Evolutionary conservation across 768 basidiomycete genomes (phyloP), one percentile per base, ranked within the genome.

Genomic region (Leccinellum luteum): DNA sequence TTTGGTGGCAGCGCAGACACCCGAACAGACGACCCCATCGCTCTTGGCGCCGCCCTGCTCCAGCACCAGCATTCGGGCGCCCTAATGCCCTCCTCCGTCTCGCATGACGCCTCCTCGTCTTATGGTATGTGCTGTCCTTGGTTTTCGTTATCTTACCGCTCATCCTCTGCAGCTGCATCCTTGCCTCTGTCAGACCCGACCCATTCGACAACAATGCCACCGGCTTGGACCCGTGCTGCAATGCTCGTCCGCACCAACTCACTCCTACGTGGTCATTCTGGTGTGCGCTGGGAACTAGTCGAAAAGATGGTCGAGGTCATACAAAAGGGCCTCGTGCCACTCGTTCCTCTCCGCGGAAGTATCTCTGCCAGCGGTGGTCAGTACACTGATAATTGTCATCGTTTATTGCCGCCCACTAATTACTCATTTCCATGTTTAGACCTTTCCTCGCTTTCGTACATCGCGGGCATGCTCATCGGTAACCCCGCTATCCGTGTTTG

Each of bases 1-100:
- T 94, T 91, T 65, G 92, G 92, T 41, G 92, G 91, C n/a, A 89
- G 86, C 64, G 92, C 92, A 12, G 88, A 92, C 69, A 93, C 91
- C 1, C 83, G 92, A 21, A 94, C 92, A 0, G 81, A 86, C 61
- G 76, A 90, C 52, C 85, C 90, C 21, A 68, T 88, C 58, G 75
- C 85, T 10, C 85, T 94, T 27, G 91, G 89, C 21, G 81, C 85
- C 60, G 87, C 89, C n/a, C 81, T 93, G n/a, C 78, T 93, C 27
- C 91, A 94, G 67, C 89, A 91, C 65, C 89, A 92, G 66, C 89
- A 92, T 58, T 75, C 77, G 52, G 92, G 92, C 34, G 83, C 92
- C 2, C 6, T 74, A 28, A 77, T 87, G 8, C 84, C 91, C 48
- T 83, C 87, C 0, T 79, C 84, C 10, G 59, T 58, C 4, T 54